These are phyloP conservation scores for Aspergillus flavus DNA, from an alignment of 2,329 filamentous ascomycete genomes.

Conservation along the genomic window DNA sequence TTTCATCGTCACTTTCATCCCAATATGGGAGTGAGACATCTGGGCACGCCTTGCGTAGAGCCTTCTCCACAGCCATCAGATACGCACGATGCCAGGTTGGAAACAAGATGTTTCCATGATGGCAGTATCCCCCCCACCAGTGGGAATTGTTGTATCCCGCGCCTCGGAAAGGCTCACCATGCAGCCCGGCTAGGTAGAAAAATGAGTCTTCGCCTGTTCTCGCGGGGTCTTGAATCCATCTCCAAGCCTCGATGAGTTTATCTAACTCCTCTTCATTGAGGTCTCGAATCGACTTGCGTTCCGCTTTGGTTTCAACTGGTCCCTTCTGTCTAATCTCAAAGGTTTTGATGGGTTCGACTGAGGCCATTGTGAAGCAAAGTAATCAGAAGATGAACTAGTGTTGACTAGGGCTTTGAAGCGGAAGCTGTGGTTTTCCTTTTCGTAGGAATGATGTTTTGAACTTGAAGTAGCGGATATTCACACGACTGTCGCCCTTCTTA, in stretches of 20 bases:
- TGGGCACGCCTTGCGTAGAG: constrained; percentile 10
- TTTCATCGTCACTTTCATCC: constrained; percentile 1
- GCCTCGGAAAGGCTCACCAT: constrained; percentile 32
- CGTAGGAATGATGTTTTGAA: too few relatives aligned
- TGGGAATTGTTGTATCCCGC: constrained; percentile 16
- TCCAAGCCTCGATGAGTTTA: background rate
- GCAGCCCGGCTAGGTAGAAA: constrained; percentile 30
- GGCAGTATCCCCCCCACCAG: constrained; percentile 36
- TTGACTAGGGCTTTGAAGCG: too few relatives aligned
- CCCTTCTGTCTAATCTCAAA: too few relatives aligned
- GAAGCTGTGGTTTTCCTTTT: too few relatives aligned
- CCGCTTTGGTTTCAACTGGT: too few relatives aligned
- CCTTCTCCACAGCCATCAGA: constrained; percentile 26
- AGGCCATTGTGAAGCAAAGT: too few relatives aligned
- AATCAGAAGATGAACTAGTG: too few relatives aligned
- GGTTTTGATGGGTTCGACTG: too few relatives aligned
- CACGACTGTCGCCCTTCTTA: too few relatives aligned
- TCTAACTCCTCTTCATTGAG: background rate
- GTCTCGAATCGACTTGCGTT: background rate
- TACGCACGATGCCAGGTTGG: constrained; percentile 37
- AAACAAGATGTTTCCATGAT: constrained; percentile 32
- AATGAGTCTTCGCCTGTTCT: constrained; percentile 23
- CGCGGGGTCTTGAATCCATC: background rate
- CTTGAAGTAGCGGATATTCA: too few relatives aligned
- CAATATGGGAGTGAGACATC: constrained; percentile 1